Evolutionary conservation across 73 alveolate species (phyloP), one percentile per base, ranked within the genome.

Genomic region (Effrenium voratum): DNA sequence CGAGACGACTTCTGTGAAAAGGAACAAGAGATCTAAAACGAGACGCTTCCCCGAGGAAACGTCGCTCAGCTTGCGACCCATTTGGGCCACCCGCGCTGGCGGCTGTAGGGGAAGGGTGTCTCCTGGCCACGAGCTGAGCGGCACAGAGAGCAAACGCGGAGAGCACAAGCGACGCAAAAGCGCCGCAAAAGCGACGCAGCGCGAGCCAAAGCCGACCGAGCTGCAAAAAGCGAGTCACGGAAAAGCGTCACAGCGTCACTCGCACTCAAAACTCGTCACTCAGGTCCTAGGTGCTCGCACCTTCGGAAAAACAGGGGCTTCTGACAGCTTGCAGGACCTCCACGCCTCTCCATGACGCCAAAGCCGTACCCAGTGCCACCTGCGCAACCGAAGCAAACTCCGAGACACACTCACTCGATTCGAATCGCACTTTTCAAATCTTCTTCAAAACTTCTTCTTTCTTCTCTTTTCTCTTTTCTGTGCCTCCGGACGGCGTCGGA

Each of bases 21-120:
- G 63, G 19, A 52, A 52, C 26, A 52, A 8, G 8, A 19, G 19
- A 55, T 28, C 68, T 0, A 55, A 55, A 2, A 55, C 28, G 32
- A 55, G 1, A 19, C 68, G 3, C 68, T 55, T 28, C n/a, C n/a
- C n/a, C n/a, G n/a, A n/a, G n/a, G n/a, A n/a, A n/a, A n/a, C n/a
- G n/a, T n/a, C n/a, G n/a, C n/a, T n/a, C n/a, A n/a, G n/a, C n/a
- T n/a, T n/a, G n/a, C n/a, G n/a, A 30, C 49, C 82, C 82, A 72
- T 72, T 47, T 72, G 82, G 47, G 82, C 82, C 82, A 72, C 82
- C 46, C 82, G 82, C 15, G 82, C 82, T 36, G 82, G 82, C 8
- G 82, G 47, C 46, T 72, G 82, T 22, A 72, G 82, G 38, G 32
- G 28, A 26, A 57, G 28, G 28, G 72, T n/a, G n/a, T n/a, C n/a